Evolutionary conservation across 2,329 filamentous ascomycete species (phyloP).

Genomic region (Hymenoscyphus salicellus): DNA sequence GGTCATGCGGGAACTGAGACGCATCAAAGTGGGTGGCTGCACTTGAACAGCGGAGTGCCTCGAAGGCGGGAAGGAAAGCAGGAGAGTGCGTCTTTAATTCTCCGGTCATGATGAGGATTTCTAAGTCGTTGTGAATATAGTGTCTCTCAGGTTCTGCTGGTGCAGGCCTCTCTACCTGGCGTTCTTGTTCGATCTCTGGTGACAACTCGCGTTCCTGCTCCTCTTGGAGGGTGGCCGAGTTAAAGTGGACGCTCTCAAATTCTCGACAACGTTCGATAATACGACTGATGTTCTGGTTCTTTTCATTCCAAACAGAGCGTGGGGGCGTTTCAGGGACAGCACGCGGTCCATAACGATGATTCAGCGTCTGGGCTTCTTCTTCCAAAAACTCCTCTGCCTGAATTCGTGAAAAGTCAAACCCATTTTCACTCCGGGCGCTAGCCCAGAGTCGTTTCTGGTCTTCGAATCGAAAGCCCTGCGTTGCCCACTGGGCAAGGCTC

Average conservation of each 20-base stretch:
- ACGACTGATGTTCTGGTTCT: neutral
- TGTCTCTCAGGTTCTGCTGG: conserved; percentile 42
- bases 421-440: neutral
- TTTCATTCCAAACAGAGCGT: neutral
- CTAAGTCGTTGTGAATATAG: conserved; percentile 43
- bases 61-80: conserved; percentile 47
- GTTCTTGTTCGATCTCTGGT: conserved; percentile 61
- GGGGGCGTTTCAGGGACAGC: neutral
- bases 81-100: conserved; percentile 23
- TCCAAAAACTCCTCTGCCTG: conserved; percentile 50
- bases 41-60: conserved; percentile 41
- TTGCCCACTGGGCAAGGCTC: conserved; percentile 57
- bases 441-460: conserved; percentile 26
- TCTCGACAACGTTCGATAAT: conserved; percentile 39
- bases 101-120: conserved; percentile 42
- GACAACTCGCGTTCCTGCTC: conserved; percentile 69
- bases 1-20: conserved; percentile 36
- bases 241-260: conserved; percentile 36
- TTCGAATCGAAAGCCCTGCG: conserved; percentile 53
- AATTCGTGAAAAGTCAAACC: conserved; percentile 3
- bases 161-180: conserved; percentile 50
- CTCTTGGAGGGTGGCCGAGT: conserved; percentile 49
- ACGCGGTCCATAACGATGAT: conserved; percentile 47
- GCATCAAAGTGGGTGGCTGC: conserved; percentile 38
- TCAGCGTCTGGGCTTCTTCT: conserved; percentile 50